A percentile compares a stretch with the other conserved stretches of the same genome.
These are phyloP conservation scores for Grosmannia clavigera DNA, from an alignment of 2,329 filamentous ascomycete genomes.

Conservation along the genomic window DNA sequence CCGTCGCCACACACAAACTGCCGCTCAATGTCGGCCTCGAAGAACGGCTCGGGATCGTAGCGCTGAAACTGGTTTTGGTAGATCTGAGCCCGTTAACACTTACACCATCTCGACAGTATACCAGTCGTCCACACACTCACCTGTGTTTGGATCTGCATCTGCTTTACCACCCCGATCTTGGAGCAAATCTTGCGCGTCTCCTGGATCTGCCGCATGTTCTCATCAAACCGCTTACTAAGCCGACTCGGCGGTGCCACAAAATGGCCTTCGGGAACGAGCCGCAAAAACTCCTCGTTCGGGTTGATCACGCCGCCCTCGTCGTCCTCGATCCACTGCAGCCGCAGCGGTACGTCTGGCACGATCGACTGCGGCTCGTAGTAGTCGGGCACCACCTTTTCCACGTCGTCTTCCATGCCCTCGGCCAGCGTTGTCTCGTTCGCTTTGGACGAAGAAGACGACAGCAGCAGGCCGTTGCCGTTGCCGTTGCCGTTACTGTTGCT, in stretches of 20 bases:
- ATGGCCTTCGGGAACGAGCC: constrained; percentile 58
- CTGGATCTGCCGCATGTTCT: constrained; percentile 89
- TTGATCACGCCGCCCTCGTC: constrained; percentile 80
- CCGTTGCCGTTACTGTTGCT: too few species aligned
- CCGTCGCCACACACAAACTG: constrained; percentile 83
- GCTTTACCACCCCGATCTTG: constrained; percentile 95
- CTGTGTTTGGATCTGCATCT: constrained; percentile 98
- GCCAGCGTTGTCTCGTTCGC: constrained; percentile 53
- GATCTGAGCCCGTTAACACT: constrained; percentile 39
- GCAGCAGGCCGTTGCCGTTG: constrained; percentile 21
- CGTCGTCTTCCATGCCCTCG: constrained; percentile 86
- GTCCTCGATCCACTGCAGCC: constrained; percentile 80
- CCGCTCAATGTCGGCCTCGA: constrained; percentile 76
- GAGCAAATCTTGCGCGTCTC: constrained; percentile 91
- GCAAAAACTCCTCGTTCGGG: constrained; percentile 72
- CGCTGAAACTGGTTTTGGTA: constrained; percentile 98
- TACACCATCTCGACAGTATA: too few species aligned
- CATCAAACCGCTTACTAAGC: constrained; percentile 69
- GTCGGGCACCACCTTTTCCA: constrained; percentile 75
- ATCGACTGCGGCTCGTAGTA: constrained; percentile 85
- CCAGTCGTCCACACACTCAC: constrained; percentile 31
- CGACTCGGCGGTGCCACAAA: constrained; percentile 66
- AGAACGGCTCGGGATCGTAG: constrained; percentile 80
- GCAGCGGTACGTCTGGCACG: constrained; percentile 70
- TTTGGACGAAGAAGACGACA: too few species aligned